A percentile compares a stretch with the other conserved stretches of the same genome.
Conservation (phyloP, 2,329 filamentous ascomycete genomes). For the Penicillium griseofulvum region DNA sequence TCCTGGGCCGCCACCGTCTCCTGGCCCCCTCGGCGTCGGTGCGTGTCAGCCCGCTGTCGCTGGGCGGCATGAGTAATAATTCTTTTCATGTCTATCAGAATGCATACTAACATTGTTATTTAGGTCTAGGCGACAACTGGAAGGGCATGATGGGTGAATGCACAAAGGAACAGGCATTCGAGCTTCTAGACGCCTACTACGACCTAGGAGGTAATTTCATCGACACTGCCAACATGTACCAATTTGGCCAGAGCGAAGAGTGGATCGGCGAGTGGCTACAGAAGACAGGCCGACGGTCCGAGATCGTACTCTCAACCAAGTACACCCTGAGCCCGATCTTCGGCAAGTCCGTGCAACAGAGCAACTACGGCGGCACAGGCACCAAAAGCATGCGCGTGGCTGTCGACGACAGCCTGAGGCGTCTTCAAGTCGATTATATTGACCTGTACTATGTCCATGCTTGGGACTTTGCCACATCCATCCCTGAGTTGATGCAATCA, state of each 20-base stretch:
- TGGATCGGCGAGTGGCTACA: slow-evolving; percentile 54
- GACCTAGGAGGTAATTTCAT: slow-evolving; percentile 53
- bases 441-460: slow-evolving; percentile 40
- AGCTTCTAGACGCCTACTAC: slow-evolving; percentile 49
- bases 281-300: slow-evolving; percentile 36
- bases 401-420: slow-evolving; percentile 29
- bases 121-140: slow-evolving; percentile 23
- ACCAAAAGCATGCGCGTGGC: slow-evolving; percentile 31
- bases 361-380: slow-evolving; percentile 44
- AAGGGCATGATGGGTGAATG: slow-evolving; percentile 37
- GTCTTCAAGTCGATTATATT: slow-evolving; percentile 38
- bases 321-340: slow-evolving; percentile 46
- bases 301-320: slow-evolving; percentile 25
- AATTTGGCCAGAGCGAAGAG: slow-evolving; percentile 47
- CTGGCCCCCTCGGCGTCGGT: slow-evolving; percentile 31
- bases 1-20: slow-evolving; percentile 22
- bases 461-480: slow-evolving; percentile 66
- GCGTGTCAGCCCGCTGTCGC: slow-evolving; percentile 31
- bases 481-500: slow-evolving; percentile 66
- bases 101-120: no score
- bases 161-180: slow-evolving; percentile 46
- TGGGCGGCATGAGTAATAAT: slow-evolving; percentile 32
- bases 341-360: slow-evolving; percentile 36
- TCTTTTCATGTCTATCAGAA: no score
- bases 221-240: slow-evolving; percentile 52